Percentiles rank a stretch among this genome's conserved stretches.
Evolutionary conservation across 2,329 filamentous ascomycete genomes (phyloP).

Genomic region (Ilyonectria mors-panacis): DNA sequence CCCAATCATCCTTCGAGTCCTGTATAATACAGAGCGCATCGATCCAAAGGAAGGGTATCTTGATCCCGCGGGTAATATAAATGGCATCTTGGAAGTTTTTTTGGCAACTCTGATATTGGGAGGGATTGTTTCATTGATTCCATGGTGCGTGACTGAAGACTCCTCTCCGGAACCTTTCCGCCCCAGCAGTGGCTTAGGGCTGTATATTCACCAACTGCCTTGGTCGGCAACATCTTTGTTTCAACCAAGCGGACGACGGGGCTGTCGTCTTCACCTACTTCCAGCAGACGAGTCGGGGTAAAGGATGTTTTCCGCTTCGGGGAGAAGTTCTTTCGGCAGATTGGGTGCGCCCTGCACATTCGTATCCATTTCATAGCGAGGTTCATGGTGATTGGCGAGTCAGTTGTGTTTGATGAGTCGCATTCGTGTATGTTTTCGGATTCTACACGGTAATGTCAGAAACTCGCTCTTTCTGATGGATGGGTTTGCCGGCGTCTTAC

Average conservation of each 20-base stretch:
- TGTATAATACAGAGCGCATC: constrained; percentile 46
- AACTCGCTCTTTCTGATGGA: neutral
- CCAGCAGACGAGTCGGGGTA: neutral
- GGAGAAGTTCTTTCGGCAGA: constrained; percentile 1
- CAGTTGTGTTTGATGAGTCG: neutral
- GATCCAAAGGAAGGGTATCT: constrained; percentile 37
- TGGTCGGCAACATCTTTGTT: neutral
- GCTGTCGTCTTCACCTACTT: neutral
- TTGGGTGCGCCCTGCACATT: neutral
- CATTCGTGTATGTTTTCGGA: neutral
- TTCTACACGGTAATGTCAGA: neutral
- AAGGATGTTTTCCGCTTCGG: neutral
- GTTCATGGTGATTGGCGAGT: neutral
- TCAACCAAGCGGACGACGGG: neutral
- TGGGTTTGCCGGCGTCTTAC: neutral
- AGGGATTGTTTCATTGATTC: neutral
- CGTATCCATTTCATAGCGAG: neutral
- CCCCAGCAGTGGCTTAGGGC: constrained; percentile 16
- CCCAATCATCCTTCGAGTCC: constrained; percentile 38
- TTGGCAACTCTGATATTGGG: neutral
- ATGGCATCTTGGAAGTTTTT: constrained; percentile 12
- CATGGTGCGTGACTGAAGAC: neutral
- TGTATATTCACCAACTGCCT: neutral
- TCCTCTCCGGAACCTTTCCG: neutral
- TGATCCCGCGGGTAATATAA: neutral